Conservation (phyloP, 306 rosid genomes). For the Acacia confusa region DNA sequence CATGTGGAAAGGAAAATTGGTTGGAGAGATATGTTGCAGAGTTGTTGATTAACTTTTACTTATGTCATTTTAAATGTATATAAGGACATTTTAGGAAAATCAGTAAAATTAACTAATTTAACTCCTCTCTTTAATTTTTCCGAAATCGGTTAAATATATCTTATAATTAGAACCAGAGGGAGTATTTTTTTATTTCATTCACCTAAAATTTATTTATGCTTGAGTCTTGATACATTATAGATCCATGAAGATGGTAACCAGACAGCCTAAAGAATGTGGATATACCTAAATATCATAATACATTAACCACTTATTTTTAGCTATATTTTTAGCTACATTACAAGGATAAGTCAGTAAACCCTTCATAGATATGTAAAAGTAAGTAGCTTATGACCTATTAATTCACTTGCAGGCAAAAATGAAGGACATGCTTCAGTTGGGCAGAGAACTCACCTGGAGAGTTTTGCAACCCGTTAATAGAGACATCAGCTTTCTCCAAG, state of each 20-base stretch:
- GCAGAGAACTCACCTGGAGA: conserved; percentile 56
- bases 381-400: conserved; percentile 9
- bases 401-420: conserved; percentile 21
- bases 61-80: too few species aligned
- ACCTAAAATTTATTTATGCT: neutral
- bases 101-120: too few species aligned
- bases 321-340: neutral
- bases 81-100: too few species aligned
- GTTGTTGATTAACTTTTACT: too few species aligned
- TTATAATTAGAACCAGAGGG: too few species aligned
- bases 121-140: too few species aligned
- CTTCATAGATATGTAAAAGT: conserved; percentile 7
- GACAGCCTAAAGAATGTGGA: neutral
- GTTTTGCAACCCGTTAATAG: conserved; percentile 44
- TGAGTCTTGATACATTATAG: neutral
- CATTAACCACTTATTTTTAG: neutral
- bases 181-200: neutral
- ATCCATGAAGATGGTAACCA: conserved; percentile 3
- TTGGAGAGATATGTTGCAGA: too few species aligned
- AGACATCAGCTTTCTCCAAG: conserved; percentile 49
- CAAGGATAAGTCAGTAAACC: neutral
- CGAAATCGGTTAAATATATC: too few species aligned
- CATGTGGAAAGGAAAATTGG: too few species aligned
- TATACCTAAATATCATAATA: conserved; percentile 4
- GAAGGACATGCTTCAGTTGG: neutral